These are phyloP conservation scores for Penicillium janthinellum DNA, from an alignment of 2,329 filamentous ascomycete species.

Conservation along the genomic window DNA sequence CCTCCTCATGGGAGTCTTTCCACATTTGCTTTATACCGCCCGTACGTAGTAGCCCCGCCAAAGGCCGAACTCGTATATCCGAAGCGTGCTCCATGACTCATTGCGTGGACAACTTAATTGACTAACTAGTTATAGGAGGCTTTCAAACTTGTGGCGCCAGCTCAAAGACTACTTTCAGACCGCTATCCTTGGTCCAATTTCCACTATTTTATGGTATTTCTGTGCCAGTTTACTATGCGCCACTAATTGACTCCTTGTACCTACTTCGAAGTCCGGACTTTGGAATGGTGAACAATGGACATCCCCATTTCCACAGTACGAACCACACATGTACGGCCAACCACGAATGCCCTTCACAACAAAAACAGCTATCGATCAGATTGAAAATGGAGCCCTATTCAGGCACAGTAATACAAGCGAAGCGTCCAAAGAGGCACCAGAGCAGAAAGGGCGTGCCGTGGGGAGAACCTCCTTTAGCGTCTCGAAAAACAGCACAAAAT, in stretches of 20 bases:
- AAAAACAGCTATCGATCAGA: not conserved
- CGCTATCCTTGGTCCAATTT: not conserved
- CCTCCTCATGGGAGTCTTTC: not conserved
- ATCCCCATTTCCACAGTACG: not conserved
- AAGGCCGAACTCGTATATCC: not conserved
- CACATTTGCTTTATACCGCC: not conserved
- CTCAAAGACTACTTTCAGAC: not conserved
- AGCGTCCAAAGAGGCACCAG: accelerated
- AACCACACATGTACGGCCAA: not conserved
- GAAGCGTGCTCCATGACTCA: not conserved
- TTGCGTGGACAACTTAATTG: not conserved
- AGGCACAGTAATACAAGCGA: not conserved
- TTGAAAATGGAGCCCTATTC: not conserved
- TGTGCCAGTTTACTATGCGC: not conserved
- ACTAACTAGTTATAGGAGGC: not conserved
- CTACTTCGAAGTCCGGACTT: not conserved
- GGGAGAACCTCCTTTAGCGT: not conserved
- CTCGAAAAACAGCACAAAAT: conserved; percentile 15
- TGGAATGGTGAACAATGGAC: not conserved
- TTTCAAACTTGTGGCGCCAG: not conserved
- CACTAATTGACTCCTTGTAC: not conserved
- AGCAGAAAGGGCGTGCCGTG: not conserved
- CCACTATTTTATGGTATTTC: not conserved
- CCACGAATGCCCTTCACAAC: no score
- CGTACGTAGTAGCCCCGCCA: not conserved